Evolutionary conservation across 805 yeast species (phyloP), one percentile per base, ranked within the genome.

Genomic region (Ogataea dorogensis): DNA sequence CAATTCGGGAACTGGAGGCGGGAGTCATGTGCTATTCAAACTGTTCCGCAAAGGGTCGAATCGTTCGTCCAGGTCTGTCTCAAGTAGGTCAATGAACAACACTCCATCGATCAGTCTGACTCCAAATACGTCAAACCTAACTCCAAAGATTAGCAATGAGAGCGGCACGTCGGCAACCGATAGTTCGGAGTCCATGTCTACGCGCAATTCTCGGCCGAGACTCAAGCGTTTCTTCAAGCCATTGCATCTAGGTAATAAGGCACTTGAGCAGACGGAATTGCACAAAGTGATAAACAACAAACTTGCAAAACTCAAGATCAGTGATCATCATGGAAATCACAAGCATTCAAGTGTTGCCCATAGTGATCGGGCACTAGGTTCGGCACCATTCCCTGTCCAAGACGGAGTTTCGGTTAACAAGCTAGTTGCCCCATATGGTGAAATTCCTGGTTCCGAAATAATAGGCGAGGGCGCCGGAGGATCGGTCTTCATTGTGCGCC

Each of bases 381-480:
- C 12, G 27, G 18, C 27, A 15, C n/a, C 17, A 16, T 19, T 29
- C 18, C 29, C 33, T 9, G 11, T 7, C 4, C 14, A 40, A 10
- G 53, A 50, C 8, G 31, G 22, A 10, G 8, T n/a, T 9, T 29
- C 36, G 1, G 39, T 70, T 4, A 54, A 58, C 17, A 67, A 63
- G 36, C 42, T 75, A 27, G 56, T 76, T 38, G 71, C 77, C 35
- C 81, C 82, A 50, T 87, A 86, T 59, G 93, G 94, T 25, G 47
- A 40, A 17, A 69, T 77, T 16, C 73, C 81, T 2, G 94, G 94
- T 9, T 73, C 73, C 44, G 52, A 45, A 17, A 43, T 48, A 12
- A 66, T 87, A 32, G 98, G 98, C 15, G 79, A 89, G 40, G 98
- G 98, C 10, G 97, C 97, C 1, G 89, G 95, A 16, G 97, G 98